phyloP scores from a whole-genome alignment of 495 filamentous ascomycete species.

The Thermochaetoides thermophila region DNA sequence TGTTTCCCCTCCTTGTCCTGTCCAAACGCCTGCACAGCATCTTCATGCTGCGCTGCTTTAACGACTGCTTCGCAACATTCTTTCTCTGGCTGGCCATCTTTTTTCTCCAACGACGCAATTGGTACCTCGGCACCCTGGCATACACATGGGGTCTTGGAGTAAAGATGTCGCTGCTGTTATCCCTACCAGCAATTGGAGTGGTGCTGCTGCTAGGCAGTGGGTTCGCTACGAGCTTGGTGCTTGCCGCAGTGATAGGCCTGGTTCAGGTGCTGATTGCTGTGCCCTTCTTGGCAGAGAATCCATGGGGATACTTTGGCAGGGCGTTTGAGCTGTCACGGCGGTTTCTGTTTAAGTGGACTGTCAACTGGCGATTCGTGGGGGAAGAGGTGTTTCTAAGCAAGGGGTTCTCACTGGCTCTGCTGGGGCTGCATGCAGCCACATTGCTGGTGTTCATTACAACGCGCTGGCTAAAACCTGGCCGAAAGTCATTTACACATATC shows the following conservation, averaged over 20 bases:
- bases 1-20: conserved; percentile 74
- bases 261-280: conserved; percentile 62
- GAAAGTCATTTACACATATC: conserved; percentile 30
- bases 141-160: conserved; percentile 72
- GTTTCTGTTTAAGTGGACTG: conserved; percentile 96
- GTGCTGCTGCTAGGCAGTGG: conserved; percentile 57
- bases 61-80: conserved; percentile 76
- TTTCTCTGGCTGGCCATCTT: conserved; percentile 72
- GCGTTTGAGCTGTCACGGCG: conserved; percentile 82
- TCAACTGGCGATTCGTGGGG: conserved; percentile 90
- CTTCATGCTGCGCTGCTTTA: conserved; percentile 85
- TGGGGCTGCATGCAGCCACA: conserved; percentile 52
- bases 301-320: conserved; percentile 54
- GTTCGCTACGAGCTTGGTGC: conserved; percentile 42
- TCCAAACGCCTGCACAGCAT: conserved; percentile 91
- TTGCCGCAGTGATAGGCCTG: conserved; percentile 55
- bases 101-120: conserved; percentile 53
- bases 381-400: conserved; percentile 70
- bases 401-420: conserved; percentile 51
- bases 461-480: conserved; percentile 34
- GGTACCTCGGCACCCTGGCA: conserved; percentile 51
- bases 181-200: conserved; percentile 62
- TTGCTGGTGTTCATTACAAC: conserved; percentile 44
- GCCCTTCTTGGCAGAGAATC: conserved; percentile 58
- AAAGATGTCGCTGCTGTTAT: conserved; percentile 85